These are phyloP conservation scores for Apiospora arundinis DNA, from an alignment of 2,329 filamentous ascomycete species.

Conservation along the genomic window DNA sequence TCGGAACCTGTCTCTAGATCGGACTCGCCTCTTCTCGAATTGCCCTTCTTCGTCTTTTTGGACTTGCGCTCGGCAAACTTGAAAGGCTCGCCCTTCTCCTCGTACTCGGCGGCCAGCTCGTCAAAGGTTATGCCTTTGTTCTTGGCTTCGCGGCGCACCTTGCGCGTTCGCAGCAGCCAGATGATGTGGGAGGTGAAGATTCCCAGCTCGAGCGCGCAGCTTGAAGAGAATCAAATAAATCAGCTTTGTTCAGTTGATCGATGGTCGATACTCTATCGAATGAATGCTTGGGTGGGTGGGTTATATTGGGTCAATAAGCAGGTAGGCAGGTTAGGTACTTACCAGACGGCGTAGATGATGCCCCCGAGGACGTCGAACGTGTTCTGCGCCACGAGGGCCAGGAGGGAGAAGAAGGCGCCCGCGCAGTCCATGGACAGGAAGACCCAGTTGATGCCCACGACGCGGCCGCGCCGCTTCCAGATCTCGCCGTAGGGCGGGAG, in stretches of 20 bases:
- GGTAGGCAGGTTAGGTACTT: no score
- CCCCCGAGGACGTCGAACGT: constrained; percentile 68
- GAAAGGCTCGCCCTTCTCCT: constrained; percentile 40
- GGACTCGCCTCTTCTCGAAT: not conserved
- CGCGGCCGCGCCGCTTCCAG: constrained; percentile 65
- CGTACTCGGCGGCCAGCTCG: constrained; percentile 51
- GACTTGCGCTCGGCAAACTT: constrained; percentile 44
- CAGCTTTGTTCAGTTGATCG: no score
- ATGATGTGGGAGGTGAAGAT: constrained; percentile 65
- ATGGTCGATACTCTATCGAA: no score
- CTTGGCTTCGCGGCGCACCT: constrained; percentile 58
- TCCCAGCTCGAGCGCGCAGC: constrained; percentile 62
- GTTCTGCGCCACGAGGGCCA: constrained; percentile 66
- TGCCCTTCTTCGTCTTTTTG: not conserved
- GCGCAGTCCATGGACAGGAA: constrained; percentile 66
- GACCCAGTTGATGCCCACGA: constrained; percentile 65
- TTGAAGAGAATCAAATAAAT: no score
- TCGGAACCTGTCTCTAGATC: not conserved
- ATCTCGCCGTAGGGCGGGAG: constrained; percentile 67
- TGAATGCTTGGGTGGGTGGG: no score
- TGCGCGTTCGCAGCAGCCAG: constrained; percentile 63
- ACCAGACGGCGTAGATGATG: constrained; percentile 66
- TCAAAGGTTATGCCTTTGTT: constrained; percentile 60
- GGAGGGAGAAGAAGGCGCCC: constrained; percentile 68
- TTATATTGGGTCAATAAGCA: no score